Evolutionary conservation across 2,329 filamentous ascomycete genomes (phyloP), one percentile per base, ranked within the genome.

Genomic region (Sporothrix euskadiensis): DNA sequence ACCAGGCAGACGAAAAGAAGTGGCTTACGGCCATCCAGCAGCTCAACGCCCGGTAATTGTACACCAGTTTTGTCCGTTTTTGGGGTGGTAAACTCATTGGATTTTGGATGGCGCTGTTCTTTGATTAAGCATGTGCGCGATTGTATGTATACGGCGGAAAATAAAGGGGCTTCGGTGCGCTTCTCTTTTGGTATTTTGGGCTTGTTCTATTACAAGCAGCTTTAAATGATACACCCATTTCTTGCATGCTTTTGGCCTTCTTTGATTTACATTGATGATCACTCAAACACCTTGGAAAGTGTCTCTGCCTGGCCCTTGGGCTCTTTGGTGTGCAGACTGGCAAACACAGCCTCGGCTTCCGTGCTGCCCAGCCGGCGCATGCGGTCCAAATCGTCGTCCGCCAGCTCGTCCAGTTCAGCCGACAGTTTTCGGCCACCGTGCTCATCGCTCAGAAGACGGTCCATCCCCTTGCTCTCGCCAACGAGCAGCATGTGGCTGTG

Each of bases 401-500:
- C 92, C 1, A 97, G 82, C 79, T 90, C 88, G 79, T 94, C 89
- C 63, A 97, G 80, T 77, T 93, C 91, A 76, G 93, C 89, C n/a
- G 85, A 83, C 0, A 91, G 90, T 1, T 89, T 87, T 75, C 90
- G 87, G 77, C 88, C 83, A 77, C 90, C 83, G 61, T 88, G 82
- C 76, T 90, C 89, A 30, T 85, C 83, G 3, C 85, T 84, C 0
- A 88, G 82, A 0, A 89, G 90, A 74, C 87, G 88, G 4, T 85
- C 83, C 7, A 88, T 78, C 2, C 87, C 87, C 0, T 88, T 83
- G 0, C 86, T 86, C 77, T 93, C 89, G 7, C 94, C 94, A 61
- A 97, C 90, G 73, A 97, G 85, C 10, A 97, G 82, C 71, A 97
- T 86, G 79, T 97, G 93, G 0, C 91, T 88, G 76, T 93, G 92